Base-by-base conservation (phyloP, 106 monocot species). In the Hemerocallis citrina region DNA sequence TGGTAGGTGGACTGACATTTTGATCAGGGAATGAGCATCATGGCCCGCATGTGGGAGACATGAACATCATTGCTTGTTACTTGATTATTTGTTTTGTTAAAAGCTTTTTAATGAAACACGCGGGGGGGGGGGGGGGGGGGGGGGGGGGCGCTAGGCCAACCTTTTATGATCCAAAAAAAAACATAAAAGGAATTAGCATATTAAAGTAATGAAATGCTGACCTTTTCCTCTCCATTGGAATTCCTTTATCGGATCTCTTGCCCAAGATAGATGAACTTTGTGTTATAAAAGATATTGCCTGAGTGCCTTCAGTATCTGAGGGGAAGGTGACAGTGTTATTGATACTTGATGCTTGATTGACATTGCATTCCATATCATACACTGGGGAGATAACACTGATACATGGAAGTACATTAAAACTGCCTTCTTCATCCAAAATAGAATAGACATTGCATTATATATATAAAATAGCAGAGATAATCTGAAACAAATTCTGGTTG, bases 341-440 rank as follows among this genome's bases (percentile, higher is more conserved):
- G 27, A 29, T 32, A 59, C 1, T 51, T 51, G 52, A 49, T 57
- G 51, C 37, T 33, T 34, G 28, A 44, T 34, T n/a, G n/a, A 36
- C 4, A 25, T 5, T 44, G 16, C 63, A 13, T 51, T 63, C 60
- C 45, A 30, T 37, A 27, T 37, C 6, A 47, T 33, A 48, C 7
- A 13, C 58, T 57, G 35, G 19, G 37, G 28, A 72, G 47, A 47
- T 58, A 10, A 55, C 23, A 42, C 45, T 14, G 16, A 44, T 15
- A 34, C 31, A 31, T 34, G 55, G 34, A 7, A 7, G 12, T 55
- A 33, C 55, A 52, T 52, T 19, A 55, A 31, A 55, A 55, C 17
- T 31, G 2, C 52, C 52, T 54, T 30, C 19, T 12, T 11, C 31
- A 54, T 3, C 52, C 3, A 3, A 14, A 5, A 3, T 15, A 54